Conservation (phyloP, 225 moss, liverwort and hornwort genomes). For the Climacium dendroides region DNA sequence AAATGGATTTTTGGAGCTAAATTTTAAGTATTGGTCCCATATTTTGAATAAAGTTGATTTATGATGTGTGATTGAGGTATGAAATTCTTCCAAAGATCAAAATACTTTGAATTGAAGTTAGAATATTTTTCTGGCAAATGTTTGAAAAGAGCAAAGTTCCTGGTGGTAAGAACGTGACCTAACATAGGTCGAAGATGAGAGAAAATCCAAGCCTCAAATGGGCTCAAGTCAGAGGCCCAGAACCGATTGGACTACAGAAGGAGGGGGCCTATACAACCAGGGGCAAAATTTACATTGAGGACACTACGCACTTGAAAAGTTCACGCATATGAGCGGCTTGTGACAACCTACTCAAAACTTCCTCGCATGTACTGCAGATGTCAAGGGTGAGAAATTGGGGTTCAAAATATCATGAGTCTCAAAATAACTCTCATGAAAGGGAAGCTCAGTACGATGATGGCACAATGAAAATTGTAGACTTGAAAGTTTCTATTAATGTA, state of each 20-base stretch:
- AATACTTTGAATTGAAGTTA: too few species aligned
- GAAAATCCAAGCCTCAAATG: neutral
- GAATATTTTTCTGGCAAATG: neutral
- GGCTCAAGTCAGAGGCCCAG: neutral
- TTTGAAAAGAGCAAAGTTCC: neutral
- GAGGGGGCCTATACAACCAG: neutral
- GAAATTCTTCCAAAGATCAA: neutral
- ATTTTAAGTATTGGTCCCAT: neutral
- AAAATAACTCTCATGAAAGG: neutral
- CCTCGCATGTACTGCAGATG: neutral
- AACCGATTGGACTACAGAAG: neutral
- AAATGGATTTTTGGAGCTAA: rapidly evolving
- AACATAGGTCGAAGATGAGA: neutral
- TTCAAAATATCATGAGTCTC: neutral
- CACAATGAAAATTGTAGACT: neutral
- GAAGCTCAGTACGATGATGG: neutral
- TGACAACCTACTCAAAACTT: neutral
- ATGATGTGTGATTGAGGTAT: neutral
- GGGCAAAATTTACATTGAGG: neutral
- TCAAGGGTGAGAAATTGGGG: neutral
- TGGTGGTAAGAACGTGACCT: neutral
- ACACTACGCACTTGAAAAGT: neutral
- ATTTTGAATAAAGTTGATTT: neutral
- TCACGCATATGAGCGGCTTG: neutral
- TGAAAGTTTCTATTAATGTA: neutral